Base-by-base conservation (phyloP, 1,284 basidiomycete species). In the Ustilago trichophora region DNA sequence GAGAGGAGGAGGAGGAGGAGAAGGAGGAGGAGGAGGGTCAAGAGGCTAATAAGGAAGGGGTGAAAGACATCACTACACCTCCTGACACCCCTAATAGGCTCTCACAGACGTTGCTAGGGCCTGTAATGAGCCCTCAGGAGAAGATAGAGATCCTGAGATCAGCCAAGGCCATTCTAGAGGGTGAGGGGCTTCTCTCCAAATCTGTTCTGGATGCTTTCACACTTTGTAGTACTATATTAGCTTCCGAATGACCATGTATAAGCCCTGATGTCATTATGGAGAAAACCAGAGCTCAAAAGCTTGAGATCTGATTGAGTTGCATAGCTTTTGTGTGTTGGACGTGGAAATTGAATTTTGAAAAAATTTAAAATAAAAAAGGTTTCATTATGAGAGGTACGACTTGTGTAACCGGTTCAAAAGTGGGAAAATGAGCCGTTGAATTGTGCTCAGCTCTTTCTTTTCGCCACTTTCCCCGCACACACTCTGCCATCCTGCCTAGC, bases 391-490 rank as follows among this genome's bases (percentile, higher is more conserved):
- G n/a, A n/a, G n/a, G n/a, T n/a, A n/a, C n/a, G n/a, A n/a, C n/a
- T n/a, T n/a, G n/a, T n/a, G n/a, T n/a, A n/a, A n/a, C n/a, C n/a
- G n/a, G 24, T 16, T 31, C 27, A 31, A 21, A n/a, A n/a, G n/a
- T n/a, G n/a, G n/a, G n/a, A n/a, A n/a, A n/a, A n/a, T n/a, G n/a
- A n/a, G n/a, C n/a, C n/a, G n/a, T n/a, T n/a, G n/a, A n/a, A n/a
- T 35, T 26, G 16, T 44, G 16, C 7, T 12, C 10, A 27, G 15
- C 44, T 34, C 21, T 44, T 13, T 15, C 27, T 22, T n/a, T 32
- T 27, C 29, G 46, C 46, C 46, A 48, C 46, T 40, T 48, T 48
- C 46, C 46, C 46, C 46, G 45, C 35, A 31, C 22, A 36, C 16
- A 12, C 33, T 35, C 16, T 29, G 44, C 44, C 34, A 10, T 37